phyloP scores from a whole-genome alignment of 2,329 filamentous ascomycete genomes.

The Claviceps capensis region DNA sequence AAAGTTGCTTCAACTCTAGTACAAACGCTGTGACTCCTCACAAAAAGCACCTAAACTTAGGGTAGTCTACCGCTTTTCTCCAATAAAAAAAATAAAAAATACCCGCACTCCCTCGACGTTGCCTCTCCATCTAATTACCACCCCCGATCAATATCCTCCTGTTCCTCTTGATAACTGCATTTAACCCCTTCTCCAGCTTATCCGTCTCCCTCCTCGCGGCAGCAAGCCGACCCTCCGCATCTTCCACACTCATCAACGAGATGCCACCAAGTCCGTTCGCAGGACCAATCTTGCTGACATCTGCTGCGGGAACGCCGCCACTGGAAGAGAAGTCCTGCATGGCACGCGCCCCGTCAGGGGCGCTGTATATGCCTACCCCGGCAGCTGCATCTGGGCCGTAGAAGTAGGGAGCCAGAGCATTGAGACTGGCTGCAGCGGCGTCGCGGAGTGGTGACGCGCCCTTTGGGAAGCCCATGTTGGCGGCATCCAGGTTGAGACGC shows the following conservation, averaged over 20 bases:
- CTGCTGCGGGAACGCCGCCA: constrained; percentile 11
- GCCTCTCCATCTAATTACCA: constrained; percentile 10
- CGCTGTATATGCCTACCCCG: constrained; percentile 30
- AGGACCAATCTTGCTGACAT: constrained; percentile 17
- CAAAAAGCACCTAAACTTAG: too few relatives aligned
- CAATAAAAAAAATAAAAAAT: too few relatives aligned
- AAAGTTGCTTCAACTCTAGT: too few relatives aligned
- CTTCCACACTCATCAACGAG: constrained; percentile 46
- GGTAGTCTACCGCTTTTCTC: too few relatives aligned
- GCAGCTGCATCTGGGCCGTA: constrained; percentile 33
- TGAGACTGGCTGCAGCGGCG: constrained; percentile 35
- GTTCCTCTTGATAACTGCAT: constrained; percentile 47
- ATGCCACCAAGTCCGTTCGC: constrained; percentile 26
- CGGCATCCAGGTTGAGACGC: constrained; percentile 38
- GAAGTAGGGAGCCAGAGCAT: constrained; percentile 43
- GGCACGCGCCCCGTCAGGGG: constrained; percentile 21
- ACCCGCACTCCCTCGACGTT: background rate
- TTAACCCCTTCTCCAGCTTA: constrained; percentile 46
- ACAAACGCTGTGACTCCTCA: too few relatives aligned
- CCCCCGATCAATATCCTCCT: constrained; percentile 33
- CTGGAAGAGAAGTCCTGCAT: constrained; percentile 21
- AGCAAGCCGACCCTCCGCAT: constrained; percentile 42
- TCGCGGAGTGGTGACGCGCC: constrained; percentile 26
- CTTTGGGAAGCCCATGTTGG: constrained; percentile 29
- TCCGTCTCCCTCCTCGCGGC: constrained; percentile 46